Conservation (phyloP, 495 filamentous ascomycete species). For the Podospora tetraspora region DNA sequence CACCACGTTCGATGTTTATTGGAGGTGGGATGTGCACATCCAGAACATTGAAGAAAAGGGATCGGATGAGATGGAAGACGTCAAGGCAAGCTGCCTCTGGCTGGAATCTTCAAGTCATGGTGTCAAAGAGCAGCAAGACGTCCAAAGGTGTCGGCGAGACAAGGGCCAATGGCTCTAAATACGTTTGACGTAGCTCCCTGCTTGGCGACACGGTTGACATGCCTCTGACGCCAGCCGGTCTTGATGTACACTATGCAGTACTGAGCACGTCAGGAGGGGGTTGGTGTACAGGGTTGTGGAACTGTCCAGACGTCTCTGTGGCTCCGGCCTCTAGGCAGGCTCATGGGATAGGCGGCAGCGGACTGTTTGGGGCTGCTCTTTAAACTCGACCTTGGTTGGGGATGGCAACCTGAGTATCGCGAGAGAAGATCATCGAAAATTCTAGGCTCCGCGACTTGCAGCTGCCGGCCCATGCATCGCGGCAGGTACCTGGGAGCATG, state of each 20-base stretch:
- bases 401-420: not conserved
- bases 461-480: not conserved
- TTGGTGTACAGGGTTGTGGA: not conserved
- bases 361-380: not conserved
- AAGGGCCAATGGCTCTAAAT: not conserved
- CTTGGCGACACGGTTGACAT: not conserved
- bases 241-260: not conserved
- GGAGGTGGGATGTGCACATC: not conserved
- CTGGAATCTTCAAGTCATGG: not conserved
- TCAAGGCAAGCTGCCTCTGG: not conserved
- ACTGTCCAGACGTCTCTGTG: not conserved
- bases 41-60: not conserved
- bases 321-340: not conserved
- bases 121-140: not conserved
- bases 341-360: not conserved
- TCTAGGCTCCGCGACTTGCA: not conserved
- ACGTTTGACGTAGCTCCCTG: not conserved
- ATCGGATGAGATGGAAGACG: not conserved
- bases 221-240: not conserved
- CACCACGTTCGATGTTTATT: not conserved
- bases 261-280: not conserved
- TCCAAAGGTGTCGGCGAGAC: not conserved
- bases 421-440: not conserved
- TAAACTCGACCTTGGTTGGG: not conserved
- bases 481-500: not conserved